These are phyloP conservation scores for Ascochyta rabiei DNA, from an alignment of 2,329 filamentous ascomycete species.

Conservation along the genomic window DNA sequence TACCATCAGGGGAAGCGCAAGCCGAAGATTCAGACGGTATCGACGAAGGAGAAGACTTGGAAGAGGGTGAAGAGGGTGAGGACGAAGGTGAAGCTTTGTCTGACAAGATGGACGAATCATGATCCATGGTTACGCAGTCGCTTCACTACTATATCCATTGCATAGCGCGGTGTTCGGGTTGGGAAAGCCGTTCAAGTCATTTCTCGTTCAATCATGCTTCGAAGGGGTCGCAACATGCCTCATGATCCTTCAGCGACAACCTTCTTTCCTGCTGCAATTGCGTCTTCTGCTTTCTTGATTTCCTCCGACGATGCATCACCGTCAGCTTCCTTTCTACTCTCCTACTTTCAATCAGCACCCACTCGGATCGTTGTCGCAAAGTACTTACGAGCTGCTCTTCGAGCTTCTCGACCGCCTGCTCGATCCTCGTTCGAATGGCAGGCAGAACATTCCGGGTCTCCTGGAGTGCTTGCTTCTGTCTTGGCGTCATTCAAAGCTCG, in stretches of 20 bases:
- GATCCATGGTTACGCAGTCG: slow-evolving; percentile 6
- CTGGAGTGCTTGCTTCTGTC: slow-evolving; percentile 76
- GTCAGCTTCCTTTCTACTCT: slow-evolving; percentile 49
- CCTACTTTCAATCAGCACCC: slow-evolving; percentile 36
- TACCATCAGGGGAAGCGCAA: slow-evolving; percentile 27
- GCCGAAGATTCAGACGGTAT: slow-evolving; percentile 43
- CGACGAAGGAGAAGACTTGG: slow-evolving; percentile 41
- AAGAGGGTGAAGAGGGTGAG: slow-evolving; percentile 41
- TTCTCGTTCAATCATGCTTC: slow-evolving; percentile 17
- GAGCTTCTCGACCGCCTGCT: slow-evolving; percentile 72
- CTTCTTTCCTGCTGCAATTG: slow-evolving; percentile 49
- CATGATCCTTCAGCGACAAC: slow-evolving; percentile 34
- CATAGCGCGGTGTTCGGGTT: slow-evolving; percentile 45
- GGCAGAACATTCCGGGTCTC: slow-evolving; percentile 87
- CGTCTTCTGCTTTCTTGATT: slow-evolving; percentile 53
- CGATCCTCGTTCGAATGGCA: slow-evolving; percentile 72
- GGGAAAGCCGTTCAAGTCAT: neutral
- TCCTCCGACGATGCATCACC: slow-evolving; percentile 50
- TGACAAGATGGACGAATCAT: slow-evolving; percentile 40
- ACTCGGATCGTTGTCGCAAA: neutral
- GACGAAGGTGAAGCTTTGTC: slow-evolving; percentile 34
- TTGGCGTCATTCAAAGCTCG: neutral
- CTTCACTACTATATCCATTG: slow-evolving; percentile 21
- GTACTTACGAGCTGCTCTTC: slow-evolving; percentile 75
- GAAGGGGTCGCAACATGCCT: slow-evolving; percentile 30